Evolutionary conservation across 73 alveolate genomes (phyloP), one percentile per base, ranked within the genome.

Genomic region (Paramecium caudatum): DNA sequence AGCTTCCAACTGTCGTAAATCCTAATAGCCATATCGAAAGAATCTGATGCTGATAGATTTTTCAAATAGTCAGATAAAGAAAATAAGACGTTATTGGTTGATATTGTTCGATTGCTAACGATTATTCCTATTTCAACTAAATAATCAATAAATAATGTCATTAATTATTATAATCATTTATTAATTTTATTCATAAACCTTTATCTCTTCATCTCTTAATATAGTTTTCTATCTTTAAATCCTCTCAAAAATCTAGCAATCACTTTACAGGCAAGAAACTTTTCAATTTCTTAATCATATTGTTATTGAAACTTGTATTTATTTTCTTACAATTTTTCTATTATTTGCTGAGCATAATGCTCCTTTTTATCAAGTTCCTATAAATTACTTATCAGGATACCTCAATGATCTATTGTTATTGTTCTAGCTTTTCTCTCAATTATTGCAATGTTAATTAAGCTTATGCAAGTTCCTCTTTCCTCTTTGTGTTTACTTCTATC

Each of bases 1-100:
- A 55, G 30, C 30, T 55, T 55, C 88, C 88, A 74, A 39, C 47
- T 2, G 43, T 74, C 88, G 43, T 74, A 74, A 34, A 74, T 16
- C 19, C 88, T 36, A 47, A 34, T 45, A 27, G 88, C 43, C 62
- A 74, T 36, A 74, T 74, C 88, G 32, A 41, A 74, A 41, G 88
- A 37, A 39, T 74, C 88, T 17, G 69, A 41, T 1, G 88, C 68
- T 2, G 69, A 21, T 0, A 74, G 46, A 74, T 74, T 74, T 37
- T 74, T 74, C 19, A 74, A 74, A 43, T 74, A 74, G 32, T 74
- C 88, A 10, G 88, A 74, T 37, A 74, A 23, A 8, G 49, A 8
- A 21, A 74, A 74, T 47, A 74, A 19, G 37, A 74, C 15, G 47
- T 74, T 74, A 30, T 74, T 41, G 13, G 27, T 21, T 4, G 68